phyloP scores from a whole-genome alignment of 345 rosid species.

The Murraya paniculata region DNA sequence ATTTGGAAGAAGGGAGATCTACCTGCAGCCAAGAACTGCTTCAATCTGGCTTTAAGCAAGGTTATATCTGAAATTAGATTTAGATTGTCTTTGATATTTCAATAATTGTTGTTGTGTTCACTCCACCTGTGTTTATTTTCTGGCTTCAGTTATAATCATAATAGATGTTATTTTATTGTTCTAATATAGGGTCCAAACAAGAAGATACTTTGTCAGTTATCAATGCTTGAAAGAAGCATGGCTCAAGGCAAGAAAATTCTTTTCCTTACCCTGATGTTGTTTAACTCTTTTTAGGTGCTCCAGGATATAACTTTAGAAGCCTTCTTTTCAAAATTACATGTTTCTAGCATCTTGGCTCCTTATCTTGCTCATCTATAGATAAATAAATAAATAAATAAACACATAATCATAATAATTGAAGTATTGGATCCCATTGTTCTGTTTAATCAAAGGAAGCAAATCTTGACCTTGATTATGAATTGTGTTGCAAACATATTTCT shows the following conservation, averaged over 20 bases:
- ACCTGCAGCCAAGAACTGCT: slow-evolving; percentile 60
- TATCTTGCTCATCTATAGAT: background rate
- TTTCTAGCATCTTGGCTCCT: slow-evolving; percentile 1
- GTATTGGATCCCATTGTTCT: background rate
- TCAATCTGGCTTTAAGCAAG: slow-evolving; percentile 69
- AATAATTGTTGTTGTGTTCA: background rate
- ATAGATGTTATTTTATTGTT: slow-evolving; percentile 8
- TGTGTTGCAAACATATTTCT: slow-evolving; percentile 7
- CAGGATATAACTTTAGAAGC: background rate
- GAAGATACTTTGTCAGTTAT: slow-evolving; percentile 61
- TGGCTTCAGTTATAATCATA: background rate
- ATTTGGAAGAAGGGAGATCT: slow-evolving; percentile 86
- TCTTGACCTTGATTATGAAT: background rate
- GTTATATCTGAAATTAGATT: slow-evolving; percentile 21
- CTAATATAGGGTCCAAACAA: slow-evolving; percentile 57
- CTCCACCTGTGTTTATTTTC: background rate
- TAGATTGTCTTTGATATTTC: background rate
- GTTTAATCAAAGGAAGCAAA: background rate
- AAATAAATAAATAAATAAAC: background rate
- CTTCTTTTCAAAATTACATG: background rate
- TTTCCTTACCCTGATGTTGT: background rate
- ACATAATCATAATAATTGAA: background rate
- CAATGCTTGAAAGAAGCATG: slow-evolving; percentile 77
- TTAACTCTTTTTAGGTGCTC: background rate
- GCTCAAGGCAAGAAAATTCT: slow-evolving; percentile 54